phyloP scores from a whole-genome alignment of 2,329 filamentous ascomycete species.

The Hymenoscyphus scutula region DNA sequence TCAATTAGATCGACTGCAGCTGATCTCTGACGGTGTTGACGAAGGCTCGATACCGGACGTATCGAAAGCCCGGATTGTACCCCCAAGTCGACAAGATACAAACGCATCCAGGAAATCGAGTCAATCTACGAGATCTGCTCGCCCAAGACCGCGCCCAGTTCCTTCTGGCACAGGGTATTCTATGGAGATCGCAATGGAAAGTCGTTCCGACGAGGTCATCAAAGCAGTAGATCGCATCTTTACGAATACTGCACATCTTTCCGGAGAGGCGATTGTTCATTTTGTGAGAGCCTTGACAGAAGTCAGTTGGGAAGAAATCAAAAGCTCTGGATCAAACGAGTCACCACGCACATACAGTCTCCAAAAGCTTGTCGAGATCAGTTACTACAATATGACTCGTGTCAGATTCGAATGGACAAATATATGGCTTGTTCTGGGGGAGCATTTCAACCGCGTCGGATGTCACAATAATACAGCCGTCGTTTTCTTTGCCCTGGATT shows the following conservation, averaged over 20 bases:
- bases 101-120: slow-evolving; percentile 63
- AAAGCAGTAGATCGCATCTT: slow-evolving; percentile 94
- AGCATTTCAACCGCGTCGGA: slow-evolving; percentile 97
- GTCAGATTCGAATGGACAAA: slow-evolving; percentile 98
- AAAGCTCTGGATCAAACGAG: slow-evolving; percentile 93
- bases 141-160: slow-evolving; percentile 50
- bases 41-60: slow-evolving; percentile 91
- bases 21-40: slow-evolving; percentile 92
- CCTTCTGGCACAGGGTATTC: slow-evolving; percentile 51
- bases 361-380: slow-evolving; percentile 97
- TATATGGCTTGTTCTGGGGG: slow-evolving; percentile 95
- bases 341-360: slow-evolving; percentile 95
- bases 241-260: slow-evolving; percentile 90
- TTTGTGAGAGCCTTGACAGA: slow-evolving; percentile 91
- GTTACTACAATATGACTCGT: slow-evolving; percentile 99
- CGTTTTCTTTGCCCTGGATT: slow-evolving; percentile 96
- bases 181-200: slow-evolving; percentile 84
- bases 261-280: slow-evolving; percentile 90
- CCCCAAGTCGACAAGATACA: slow-evolving; percentile 50
- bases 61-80: slow-evolving; percentile 72
- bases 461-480: slow-evolving; percentile 96
- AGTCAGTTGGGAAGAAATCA: slow-evolving; percentile 99
- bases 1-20: slow-evolving; percentile 89
- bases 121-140: slow-evolving; percentile 49
- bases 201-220: slow-evolving; percentile 87